Percentiles rank a stretch among this genome's conserved stretches.
These are phyloP conservation scores for Ophiostoma australiae DNA, from an alignment of 2,329 filamentous ascomycete genomes.

Conservation along the genomic window DNA sequence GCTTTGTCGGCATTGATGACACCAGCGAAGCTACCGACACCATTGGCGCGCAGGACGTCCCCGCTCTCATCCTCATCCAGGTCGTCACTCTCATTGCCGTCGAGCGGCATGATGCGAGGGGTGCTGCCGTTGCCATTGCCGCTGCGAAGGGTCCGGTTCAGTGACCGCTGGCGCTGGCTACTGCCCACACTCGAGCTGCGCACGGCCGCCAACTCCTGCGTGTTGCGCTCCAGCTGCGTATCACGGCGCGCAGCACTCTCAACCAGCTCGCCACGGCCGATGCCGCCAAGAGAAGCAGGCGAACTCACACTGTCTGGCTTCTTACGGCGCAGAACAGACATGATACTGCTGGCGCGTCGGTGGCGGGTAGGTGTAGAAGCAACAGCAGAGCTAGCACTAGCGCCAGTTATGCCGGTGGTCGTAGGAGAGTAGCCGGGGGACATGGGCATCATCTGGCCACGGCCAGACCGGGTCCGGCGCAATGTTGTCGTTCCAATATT, in stretches of 20 bases:
- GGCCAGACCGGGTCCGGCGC: slow-evolving; percentile 41
- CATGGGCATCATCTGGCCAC: slow-evolving; percentile 34
- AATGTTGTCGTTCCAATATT: slow-evolving; percentile 31
- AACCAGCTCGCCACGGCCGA: slow-evolving; percentile 47
- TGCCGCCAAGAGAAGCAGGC: slow-evolving; percentile 36
- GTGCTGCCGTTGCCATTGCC: slow-evolving; percentile 13
- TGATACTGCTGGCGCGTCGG: slow-evolving; percentile 45
- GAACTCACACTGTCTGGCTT: slow-evolving; percentile 42
- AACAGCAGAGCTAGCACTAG: slow-evolving; percentile 17
- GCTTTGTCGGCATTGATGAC: neutral
- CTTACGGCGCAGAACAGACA: slow-evolving; percentile 60
- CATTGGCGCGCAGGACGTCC: slow-evolving; percentile 22
- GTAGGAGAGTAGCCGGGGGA: slow-evolving; percentile 26
- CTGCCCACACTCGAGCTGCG: slow-evolving; percentile 36
- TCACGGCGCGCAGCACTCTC: slow-evolving; percentile 60
- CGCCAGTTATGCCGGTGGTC: slow-evolving; percentile 16
- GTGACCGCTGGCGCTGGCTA: neutral
- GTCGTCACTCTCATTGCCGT: neutral
- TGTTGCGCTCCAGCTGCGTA: slow-evolving; percentile 55
- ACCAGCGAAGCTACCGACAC: neutral
- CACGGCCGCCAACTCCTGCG: slow-evolving; percentile 48
- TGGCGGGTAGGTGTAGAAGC: slow-evolving; percentile 25
- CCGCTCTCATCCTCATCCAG: slow-evolving; percentile 27
- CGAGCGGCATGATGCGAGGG: slow-evolving; percentile 9
- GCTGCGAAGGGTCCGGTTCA: slow-evolving; percentile 11